phyloP scores from a whole-genome alignment of 768 basidiomycete genomes.

The Ramaria sp. region DNA sequence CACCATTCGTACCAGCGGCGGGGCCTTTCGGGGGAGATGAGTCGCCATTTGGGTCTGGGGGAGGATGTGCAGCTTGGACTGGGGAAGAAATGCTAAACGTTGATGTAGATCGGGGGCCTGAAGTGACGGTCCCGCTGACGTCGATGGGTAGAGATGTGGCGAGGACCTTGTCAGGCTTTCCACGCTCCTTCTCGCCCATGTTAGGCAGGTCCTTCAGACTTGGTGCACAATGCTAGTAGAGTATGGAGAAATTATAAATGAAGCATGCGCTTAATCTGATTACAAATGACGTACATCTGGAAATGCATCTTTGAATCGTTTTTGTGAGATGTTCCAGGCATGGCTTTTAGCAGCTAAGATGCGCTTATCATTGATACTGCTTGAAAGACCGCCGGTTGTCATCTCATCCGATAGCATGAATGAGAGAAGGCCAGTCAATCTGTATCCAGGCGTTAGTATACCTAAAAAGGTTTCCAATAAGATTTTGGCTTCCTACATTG shows the following conservation, averaged over 20 bases:
- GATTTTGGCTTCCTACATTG: slow-evolving; percentile 45
- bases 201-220: slow-evolving; percentile 72
- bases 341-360: slow-evolving; percentile 72
- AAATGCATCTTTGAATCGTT: slow-evolving; percentile 80
- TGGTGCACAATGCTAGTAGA: slow-evolving; percentile 57
- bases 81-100: background rate
- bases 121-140: slow-evolving; percentile 12
- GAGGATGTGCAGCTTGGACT: slow-evolving; percentile 15
- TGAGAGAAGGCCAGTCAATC: slow-evolving; percentile 84
- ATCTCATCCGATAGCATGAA: slow-evolving; percentile 97
- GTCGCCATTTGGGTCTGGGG: background rate
- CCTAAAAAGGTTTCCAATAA: slow-evolving; percentile 2
- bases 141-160: slow-evolving; percentile 17
- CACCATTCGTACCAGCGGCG: slow-evolving; percentile 13
- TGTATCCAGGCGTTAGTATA: slow-evolving; percentile 18
- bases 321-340: slow-evolving; percentile 70
- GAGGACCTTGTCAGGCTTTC: slow-evolving; percentile 27
- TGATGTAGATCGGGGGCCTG: background rate
- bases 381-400: slow-evolving; percentile 87
- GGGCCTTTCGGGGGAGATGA: slow-evolving; percentile 1
- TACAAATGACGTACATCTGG: slow-evolving; percentile 54
- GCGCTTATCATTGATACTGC: slow-evolving; percentile 69
- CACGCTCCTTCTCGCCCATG: slow-evolving; percentile 79
- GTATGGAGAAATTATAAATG: slow-evolving; percentile 11
- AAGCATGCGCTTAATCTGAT: slow-evolving; percentile 4